Evolutionary conservation across 495 filamentous ascomycete species (phyloP).

Genomic region (Talaromyces proteolyticus): DNA sequence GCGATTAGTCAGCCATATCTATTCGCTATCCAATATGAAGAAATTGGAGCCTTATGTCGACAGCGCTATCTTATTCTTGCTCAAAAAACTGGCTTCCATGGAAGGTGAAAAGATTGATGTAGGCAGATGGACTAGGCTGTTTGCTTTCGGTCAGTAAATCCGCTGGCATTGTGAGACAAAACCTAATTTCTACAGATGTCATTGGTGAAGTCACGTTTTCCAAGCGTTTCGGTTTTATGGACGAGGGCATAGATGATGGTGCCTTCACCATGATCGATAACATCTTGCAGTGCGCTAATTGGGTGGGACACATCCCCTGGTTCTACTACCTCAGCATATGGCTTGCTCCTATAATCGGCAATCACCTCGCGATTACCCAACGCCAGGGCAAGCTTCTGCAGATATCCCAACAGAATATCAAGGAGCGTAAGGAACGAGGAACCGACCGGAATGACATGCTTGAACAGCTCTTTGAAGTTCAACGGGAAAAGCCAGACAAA

Average conservation of each 20-base stretch:
- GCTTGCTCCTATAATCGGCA: conserved; percentile 32
- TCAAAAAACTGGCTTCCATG: conserved; percentile 14
- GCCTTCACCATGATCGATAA: conserved; percentile 35
- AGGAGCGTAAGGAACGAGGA: conserved; percentile 27
- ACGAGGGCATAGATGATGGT: conserved; percentile 40
- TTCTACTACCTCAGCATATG: conserved; percentile 28
- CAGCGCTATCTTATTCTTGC: conserved; percentile 21
- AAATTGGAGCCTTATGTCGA: conserved; percentile 34
- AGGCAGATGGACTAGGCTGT: conserved; percentile 11
- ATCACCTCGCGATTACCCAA: conserved; percentile 25
- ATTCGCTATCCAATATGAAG: conserved; percentile 32
- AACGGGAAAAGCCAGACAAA: conserved; percentile 25
- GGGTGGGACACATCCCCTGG: conserved; percentile 34
- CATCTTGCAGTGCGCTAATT: conserved; percentile 22
- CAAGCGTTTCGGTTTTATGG: conserved; percentile 50
- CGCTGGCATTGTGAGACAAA: neutral
- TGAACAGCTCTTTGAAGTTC: conserved; percentile 34
- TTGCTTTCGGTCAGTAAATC: conserved; percentile 11
- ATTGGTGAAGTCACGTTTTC: conserved; percentile 54
- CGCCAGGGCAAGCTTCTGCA: conserved; percentile 27
- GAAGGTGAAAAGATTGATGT: conserved; percentile 11
- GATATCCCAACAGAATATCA: conserved; percentile 31
- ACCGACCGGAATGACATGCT: conserved; percentile 36
- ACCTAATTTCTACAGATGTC: conserved; percentile 32
- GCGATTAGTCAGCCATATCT: conserved; percentile 29